Conservation (phyloP, 2,329 filamentous ascomycete species). For the Scytalidium sp. region DNA sequence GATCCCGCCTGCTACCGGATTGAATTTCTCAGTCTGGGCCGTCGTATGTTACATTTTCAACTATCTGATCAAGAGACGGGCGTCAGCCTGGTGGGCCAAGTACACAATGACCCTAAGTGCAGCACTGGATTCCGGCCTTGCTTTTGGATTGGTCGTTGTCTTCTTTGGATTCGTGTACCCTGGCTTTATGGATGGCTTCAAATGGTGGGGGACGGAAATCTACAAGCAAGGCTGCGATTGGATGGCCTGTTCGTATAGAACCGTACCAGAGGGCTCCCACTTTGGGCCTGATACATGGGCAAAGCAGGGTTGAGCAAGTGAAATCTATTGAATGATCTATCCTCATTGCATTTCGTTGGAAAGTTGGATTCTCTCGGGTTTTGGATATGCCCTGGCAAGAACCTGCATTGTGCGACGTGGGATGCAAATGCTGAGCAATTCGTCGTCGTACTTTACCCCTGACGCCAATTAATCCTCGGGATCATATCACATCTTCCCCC, state of each 20-base stretch:
- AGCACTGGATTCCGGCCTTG: slow-evolving; percentile 77
- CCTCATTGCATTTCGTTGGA: no score
- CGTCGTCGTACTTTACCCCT: no score
- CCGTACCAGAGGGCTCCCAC: slow-evolving; percentile 57
- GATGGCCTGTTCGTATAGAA: slow-evolving; percentile 71
- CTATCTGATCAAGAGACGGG: slow-evolving; percentile 66
- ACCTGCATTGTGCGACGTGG: no score
- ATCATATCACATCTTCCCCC: no score
- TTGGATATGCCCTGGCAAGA: no score
- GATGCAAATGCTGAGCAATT: no score
- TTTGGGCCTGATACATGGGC: slow-evolving; percentile 64
- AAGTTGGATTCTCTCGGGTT: no score
- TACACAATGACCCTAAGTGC: slow-evolving; percentile 88
- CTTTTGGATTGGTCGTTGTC: slow-evolving; percentile 77
- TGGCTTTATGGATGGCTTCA: slow-evolving; percentile 68
- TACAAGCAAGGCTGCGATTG: slow-evolving; percentile 85
- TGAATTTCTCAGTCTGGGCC: slow-evolving; percentile 87
- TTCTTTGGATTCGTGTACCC: slow-evolving; percentile 88
- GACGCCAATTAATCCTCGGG: no score
- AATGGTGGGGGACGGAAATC: slow-evolving; percentile 87
- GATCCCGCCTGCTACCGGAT: slow-evolving; percentile 82
- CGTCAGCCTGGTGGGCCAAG: slow-evolving; percentile 80
- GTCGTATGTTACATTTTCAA: slow-evolving; percentile 86
- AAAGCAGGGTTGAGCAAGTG: slow-evolving; percentile 21
- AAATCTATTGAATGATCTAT: not conserved